Base-by-base conservation (phyloP, 192 early-diverging fungal species). In the Rhizoclosmatium sp. region DNA sequence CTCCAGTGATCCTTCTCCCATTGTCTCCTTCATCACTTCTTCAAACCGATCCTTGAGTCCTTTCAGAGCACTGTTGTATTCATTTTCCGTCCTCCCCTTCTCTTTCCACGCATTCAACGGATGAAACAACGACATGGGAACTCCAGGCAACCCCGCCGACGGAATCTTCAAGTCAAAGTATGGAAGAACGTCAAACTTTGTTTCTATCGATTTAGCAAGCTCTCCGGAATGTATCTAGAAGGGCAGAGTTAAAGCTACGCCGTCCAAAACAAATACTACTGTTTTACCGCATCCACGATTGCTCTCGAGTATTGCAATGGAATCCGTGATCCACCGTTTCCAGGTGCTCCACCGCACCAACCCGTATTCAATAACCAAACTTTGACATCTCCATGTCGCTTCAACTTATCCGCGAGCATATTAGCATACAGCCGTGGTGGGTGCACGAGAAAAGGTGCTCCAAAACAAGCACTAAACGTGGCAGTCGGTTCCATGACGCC, bases 361-460 rank as follows among this genome's bases (percentile, higher is more conserved):
- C 94, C 95, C 68, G 94, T 96, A 89, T 96, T 97, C 87, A 96
- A 89, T 19, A 86, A 54, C 95, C 95, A 97, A 61, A 91, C 93
- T 84, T 93, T 87, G 59, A 91, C 92, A 78, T 87, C 87, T 16
- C 44, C 19, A 84, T 95, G 89, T 74, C 82, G 44, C 61, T 90
- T 78, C 82, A 97, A 93, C 89, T 96, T 96, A 41, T 93, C 87
- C 0, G 94, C 94, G 61, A 97, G 89, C 94, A 96, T 95, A 65
- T 89, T 88, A 31, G 95, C 94, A 81, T 97, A 97, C 80, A 92
- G 93, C 75, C 91, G 89, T 40, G 95, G 95, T 80, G 95, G 94
- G 80, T 93, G 90, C 49, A 95, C 95, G 42, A 97, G 87, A 92
- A 97, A 97, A 21, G 95, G 94, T 48, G 92, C 90, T 71, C 95